Percentiles rank a stretch among this genome's conserved stretches.
These are phyloP conservation scores for Solanum piurae DNA, from an alignment of 257 asterid genomes.

Conservation along the genomic window DNA sequence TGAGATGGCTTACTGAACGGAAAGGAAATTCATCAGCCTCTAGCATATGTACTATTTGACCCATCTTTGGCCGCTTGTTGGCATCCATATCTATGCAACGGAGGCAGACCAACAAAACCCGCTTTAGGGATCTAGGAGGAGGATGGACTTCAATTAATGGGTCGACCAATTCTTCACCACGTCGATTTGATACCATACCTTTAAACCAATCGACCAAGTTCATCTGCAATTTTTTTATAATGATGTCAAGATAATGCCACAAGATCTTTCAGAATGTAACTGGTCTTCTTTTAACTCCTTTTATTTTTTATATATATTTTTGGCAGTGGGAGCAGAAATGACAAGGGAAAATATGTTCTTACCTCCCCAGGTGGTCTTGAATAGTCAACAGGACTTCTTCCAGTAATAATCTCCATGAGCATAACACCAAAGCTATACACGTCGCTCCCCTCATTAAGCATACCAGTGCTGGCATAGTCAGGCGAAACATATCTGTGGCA, in stretches of 20 bases:
- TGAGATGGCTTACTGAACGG: slow-evolving; percentile 45
- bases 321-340: background rate
- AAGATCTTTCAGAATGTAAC: background rate
- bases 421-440: slow-evolving; percentile 94
- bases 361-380: slow-evolving; percentile 95
- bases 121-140: slow-evolving; percentile 68
- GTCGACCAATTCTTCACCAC: slow-evolving; percentile 73
- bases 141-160: slow-evolving; percentile 65
- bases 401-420: slow-evolving; percentile 85
- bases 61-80: slow-evolving; percentile 94
- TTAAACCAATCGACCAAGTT: slow-evolving; percentile 96
- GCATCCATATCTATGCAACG: slow-evolving; percentile 88
- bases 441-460: slow-evolving; percentile 92
- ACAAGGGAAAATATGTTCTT: background rate
- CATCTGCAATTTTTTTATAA: slow-evolving; percentile 49
- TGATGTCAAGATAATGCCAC: background rate
- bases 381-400: slow-evolving; percentile 91
- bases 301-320: too few species aligned
- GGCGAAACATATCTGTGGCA: slow-evolving; percentile 88
- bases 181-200: slow-evolving; percentile 79
- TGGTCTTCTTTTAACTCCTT: background rate
- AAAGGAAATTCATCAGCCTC: slow-evolving; percentile 88
- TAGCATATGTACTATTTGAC: slow-evolving; percentile 95
- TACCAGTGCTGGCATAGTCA: slow-evolving; percentile 96
- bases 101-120: slow-evolving; percentile 68